Conservation (phyloP, 1,284 basidiomycete species). For the Apiotrichum veenhuisii region DNA sequence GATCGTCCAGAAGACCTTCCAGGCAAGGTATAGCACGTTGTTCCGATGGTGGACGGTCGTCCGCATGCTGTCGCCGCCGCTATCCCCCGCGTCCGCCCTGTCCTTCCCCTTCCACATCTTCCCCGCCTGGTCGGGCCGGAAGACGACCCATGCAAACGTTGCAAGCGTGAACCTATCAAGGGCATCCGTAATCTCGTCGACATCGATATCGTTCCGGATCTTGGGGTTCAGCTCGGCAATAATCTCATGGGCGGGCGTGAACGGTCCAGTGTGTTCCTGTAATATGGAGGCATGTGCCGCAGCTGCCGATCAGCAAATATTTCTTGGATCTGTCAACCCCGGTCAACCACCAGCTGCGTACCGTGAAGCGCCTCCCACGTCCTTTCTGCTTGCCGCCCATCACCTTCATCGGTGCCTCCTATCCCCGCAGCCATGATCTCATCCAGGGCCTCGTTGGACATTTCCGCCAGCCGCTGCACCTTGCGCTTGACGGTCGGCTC, state of each 20-base stretch:
- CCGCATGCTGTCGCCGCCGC: neutral
- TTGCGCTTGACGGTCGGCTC: neutral
- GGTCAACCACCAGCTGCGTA: neutral
- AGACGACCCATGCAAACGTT: neutral
- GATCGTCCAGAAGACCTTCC: slow-evolving; percentile 35
- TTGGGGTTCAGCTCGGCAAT: neutral
- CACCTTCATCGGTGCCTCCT: neutral
- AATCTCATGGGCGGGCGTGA: neutral
- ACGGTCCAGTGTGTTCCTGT: too few species aligned
- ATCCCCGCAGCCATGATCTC: neutral
- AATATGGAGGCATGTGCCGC: neutral
- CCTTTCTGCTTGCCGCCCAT: neutral
- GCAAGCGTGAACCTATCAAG: neutral
- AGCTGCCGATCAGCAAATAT: neutral
- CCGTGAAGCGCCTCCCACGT: neutral
- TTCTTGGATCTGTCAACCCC: neutral
- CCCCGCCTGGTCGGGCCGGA: neutral
- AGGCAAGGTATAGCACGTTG: slow-evolving; percentile 21
- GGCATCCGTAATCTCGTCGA: neutral
- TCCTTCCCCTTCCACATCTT: neutral
- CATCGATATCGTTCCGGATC: slow-evolving; percentile 1
- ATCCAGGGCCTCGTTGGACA: neutral
- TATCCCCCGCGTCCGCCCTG: neutral
- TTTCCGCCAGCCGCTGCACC: neutral
- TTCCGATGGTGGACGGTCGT: slow-evolving; percentile 22